These are phyloP conservation scores for Chaetomidium leptoderma DNA, from an alignment of 495 filamentous ascomycete genomes.

Conservation along the genomic window DNA sequence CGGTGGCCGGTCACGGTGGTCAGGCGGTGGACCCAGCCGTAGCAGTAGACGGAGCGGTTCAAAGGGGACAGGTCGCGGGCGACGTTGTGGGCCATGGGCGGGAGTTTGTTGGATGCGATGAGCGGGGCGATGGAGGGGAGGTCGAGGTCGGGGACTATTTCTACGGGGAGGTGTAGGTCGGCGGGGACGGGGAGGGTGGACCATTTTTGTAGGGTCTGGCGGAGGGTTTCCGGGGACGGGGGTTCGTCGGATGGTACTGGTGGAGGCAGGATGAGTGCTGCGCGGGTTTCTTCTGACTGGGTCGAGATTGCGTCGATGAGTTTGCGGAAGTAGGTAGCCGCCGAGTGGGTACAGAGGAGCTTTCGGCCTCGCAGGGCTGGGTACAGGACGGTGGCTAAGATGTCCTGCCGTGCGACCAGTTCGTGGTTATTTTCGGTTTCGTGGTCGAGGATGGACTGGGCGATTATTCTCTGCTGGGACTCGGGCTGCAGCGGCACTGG, in stretches of 20 bases:
- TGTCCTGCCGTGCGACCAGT: constrained; percentile 31
- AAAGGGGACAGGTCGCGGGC: constrained; percentile 27
- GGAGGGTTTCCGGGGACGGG: constrained; percentile 8
- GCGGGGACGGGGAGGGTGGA: constrained; percentile 26
- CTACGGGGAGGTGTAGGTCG: constrained; percentile 27
- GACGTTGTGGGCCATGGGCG: constrained; percentile 27
- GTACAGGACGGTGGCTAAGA: constrained; percentile 33
- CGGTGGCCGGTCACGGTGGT: constrained; percentile 33
- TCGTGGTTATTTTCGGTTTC: constrained; percentile 30
- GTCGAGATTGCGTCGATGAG: constrained; percentile 39
- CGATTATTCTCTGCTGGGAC: constrained; percentile 35
- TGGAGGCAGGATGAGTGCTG: constrained; percentile 29
- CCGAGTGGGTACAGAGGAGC: constrained; percentile 37
- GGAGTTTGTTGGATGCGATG: constrained; percentile 19
- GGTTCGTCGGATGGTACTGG: background rate
- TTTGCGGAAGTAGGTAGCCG: constrained; percentile 37
- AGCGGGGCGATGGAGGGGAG: constrained; percentile 18
- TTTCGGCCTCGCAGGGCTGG: constrained; percentile 34
- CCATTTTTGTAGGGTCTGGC: constrained; percentile 22
- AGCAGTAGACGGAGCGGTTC: constrained; percentile 32
- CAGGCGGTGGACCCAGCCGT: constrained; percentile 28
- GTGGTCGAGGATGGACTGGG: constrained; percentile 32
- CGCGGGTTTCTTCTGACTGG: constrained; percentile 36
- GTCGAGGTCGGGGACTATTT: constrained; percentile 29
- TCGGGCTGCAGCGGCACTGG: constrained; percentile 26